Evolutionary conservation across 495 filamentous ascomycete species (phyloP), one percentile per base, ranked within the genome.

Genomic region (Hamigera avellanea): DNA sequence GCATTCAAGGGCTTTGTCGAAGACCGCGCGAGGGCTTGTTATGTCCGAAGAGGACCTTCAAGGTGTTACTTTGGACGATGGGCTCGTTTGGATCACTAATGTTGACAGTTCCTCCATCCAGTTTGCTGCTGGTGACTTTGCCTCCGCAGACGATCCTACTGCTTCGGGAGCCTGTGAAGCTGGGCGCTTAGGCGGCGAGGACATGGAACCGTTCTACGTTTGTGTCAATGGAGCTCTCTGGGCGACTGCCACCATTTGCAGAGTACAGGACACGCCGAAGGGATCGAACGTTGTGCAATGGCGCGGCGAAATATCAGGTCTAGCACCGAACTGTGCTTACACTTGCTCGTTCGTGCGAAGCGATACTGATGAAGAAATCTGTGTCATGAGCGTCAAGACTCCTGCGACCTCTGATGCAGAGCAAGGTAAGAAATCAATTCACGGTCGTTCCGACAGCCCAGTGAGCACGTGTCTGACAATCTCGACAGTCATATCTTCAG

Each of bases 141-240:
- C 68, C 14, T 50, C 56, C 3, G 41, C 57, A 14, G 66, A 72
- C 26, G 59, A 69, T 21, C 46, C 52, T 16, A 34, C 50, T 18
- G 37, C 40, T 17, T 51, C 54, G 12, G 50, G 52, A 17, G 46
- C 48, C 23, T 61, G 53, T 40, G 63, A 63, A 45, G 41, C 37
- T 29, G 53, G 46, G 26, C 52, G 32, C 31, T 26, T 61, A 36
- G 64, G 62, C 19, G 55, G 53, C 33, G 61, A 69, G 5, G 59
- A 64, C 13, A 64, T 79, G 45, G 81, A 85, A 47, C 86, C 87
- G 8, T 89, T 95, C 50, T 88, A 81, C 45, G 80, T 95, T 26
- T 78, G 81, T 45, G 79, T 95, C 40, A 94, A 95, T 49, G 78
- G 86, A 19, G 85, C 86, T 1, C 69, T 82, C 31, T 95, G 87